Base-by-base conservation (phyloP, 441 rosid genomes). In the Gossypium schwendimanii region DNA sequence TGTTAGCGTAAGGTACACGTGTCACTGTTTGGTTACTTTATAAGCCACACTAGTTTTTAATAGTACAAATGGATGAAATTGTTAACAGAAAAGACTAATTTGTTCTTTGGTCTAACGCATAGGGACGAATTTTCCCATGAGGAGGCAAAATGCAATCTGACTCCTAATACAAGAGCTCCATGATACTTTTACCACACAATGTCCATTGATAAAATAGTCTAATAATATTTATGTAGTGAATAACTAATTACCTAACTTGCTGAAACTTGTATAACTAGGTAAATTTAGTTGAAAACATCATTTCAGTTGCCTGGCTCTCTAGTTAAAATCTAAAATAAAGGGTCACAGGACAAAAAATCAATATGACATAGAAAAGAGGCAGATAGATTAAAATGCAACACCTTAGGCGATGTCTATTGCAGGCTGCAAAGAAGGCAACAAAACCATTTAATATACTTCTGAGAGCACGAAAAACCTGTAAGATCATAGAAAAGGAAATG, bases 371-470 rank as follows among this genome's bases (percentile, higher is more conserved):
- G 6, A 8, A 61, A 11, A 10, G 10, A 21, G 5, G 10, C 39
- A 28, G 14, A 69, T 60, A 49, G 58, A 52, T 21, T 15, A 63
- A 39, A 3, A 53, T 52, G 50, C 11, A 36, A 76, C 83, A 93
- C 99, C 99, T 93, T 45, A 95, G 97, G 63, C 98, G 98, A 85
- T 95, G 99, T 81, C 96, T 86, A 79, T 95, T 93, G 85, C 99
- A 95, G 31, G 98, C 89, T 50, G 91, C 77, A 75, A 93, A 93
- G 87, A 90, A 90, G 61, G 91, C 99, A 44, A 90, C 89, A 75
- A 93, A 86, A 33, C 99, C 99, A 75, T 95, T 84, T 76, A 93
- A 73, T 81, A 96, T 93, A 68, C 97, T 90, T 83, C 88, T 93
- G 20, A 96, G 80, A 23, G 98, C 97, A 77, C 98, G 97, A 23